phyloP scores from a whole-genome alignment of 371 early-diverging fungal species.

The Chytridium lagenaria region DNA sequence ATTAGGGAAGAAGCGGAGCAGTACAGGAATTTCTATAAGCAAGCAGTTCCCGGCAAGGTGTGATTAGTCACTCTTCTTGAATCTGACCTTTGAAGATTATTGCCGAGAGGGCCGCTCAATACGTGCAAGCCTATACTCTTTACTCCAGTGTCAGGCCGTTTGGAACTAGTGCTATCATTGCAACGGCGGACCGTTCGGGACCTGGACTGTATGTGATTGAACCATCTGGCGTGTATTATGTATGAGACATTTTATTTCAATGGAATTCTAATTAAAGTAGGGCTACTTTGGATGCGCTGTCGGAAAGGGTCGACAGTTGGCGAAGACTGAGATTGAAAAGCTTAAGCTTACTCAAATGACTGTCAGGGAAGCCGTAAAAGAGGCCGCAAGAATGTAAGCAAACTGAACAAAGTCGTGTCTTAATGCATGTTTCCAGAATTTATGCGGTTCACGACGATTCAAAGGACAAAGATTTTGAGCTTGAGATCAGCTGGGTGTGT shows the following conservation, averaged over 20 bases:
- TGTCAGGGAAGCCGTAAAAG: conserved; percentile 88
- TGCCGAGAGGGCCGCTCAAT: conserved; percentile 92
- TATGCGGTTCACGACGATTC: conserved; percentile 94
- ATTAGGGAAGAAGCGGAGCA: conserved; percentile 90
- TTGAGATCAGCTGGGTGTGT: conserved; percentile 96
- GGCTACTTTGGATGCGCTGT: conserved; percentile 95
- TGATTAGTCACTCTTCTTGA: background rate
- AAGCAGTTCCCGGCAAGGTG: conserved; percentile 84
- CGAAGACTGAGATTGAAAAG: conserved; percentile 97
- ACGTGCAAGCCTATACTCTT: conserved; percentile 93
- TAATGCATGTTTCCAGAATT: conserved; percentile 64
- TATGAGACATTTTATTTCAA: conserved; percentile 45
- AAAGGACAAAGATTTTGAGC: conserved; percentile 97
- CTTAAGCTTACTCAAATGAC: conserved; percentile 85
- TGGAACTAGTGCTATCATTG: conserved; percentile 87
- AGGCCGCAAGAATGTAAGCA: conserved; percentile 91
- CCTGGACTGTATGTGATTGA: conserved; percentile 95
- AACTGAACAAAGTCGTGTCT: conserved; percentile 4
- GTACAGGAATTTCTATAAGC: conserved; percentile 87
- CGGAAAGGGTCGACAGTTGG: conserved; percentile 96
- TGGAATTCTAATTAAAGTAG: conserved; percentile 43
- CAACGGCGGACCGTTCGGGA: conserved; percentile 75
- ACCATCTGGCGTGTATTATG: conserved; percentile 96
- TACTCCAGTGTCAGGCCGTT: conserved; percentile 98
- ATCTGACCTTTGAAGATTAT: conserved; percentile 64